Percentiles rank a stretch among this genome's conserved stretches.
Evolutionary conservation across 306 rosid species (phyloP).

Genomic region (Psophocarpus tetragonolobus): DNA sequence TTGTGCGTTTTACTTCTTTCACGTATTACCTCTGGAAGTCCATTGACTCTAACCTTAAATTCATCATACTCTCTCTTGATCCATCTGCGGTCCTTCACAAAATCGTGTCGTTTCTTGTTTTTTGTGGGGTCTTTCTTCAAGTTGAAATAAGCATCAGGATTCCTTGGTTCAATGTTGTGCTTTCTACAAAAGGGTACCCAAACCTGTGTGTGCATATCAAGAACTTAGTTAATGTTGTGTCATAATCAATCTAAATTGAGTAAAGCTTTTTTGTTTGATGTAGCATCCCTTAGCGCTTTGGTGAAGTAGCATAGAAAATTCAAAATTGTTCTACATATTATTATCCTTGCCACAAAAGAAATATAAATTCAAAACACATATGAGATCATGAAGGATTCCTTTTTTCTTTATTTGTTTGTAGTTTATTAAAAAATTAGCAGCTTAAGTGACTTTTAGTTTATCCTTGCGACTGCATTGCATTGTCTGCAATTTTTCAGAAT

Average conservation of each 20-base stretch:
- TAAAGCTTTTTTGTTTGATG: background rate
- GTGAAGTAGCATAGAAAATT: background rate
- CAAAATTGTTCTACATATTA: background rate
- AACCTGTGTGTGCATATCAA: background rate
- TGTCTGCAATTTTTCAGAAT: too few relatives aligned
- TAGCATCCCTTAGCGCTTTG: background rate
- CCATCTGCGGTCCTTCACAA: slow-evolving; percentile 20
- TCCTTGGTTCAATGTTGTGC: slow-evolving; percentile 16
- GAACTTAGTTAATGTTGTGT: background rate
- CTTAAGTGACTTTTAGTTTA: too few relatives aligned
- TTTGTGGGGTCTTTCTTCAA: slow-evolving; percentile 14
- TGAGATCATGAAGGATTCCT: background rate
- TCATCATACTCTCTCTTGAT: slow-evolving; percentile 19
- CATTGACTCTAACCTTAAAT: slow-evolving; percentile 15
- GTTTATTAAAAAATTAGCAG: background rate
- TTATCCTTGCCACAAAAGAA: background rate
- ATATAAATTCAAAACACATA: background rate
- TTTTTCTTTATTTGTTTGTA: too few relatives aligned
- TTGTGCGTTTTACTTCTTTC: background rate
- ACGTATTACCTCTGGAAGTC: slow-evolving; percentile 11
- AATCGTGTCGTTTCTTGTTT: slow-evolving; percentile 4
- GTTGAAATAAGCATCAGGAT: slow-evolving; percentile 6
- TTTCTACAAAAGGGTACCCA: slow-evolving; percentile 22
- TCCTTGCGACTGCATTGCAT: background rate
- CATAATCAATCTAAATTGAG: background rate